These are phyloP conservation scores for Helichrysum umbraculigerum DNA, from an alignment of 129 eudicot species.

Conservation along the genomic window DNA sequence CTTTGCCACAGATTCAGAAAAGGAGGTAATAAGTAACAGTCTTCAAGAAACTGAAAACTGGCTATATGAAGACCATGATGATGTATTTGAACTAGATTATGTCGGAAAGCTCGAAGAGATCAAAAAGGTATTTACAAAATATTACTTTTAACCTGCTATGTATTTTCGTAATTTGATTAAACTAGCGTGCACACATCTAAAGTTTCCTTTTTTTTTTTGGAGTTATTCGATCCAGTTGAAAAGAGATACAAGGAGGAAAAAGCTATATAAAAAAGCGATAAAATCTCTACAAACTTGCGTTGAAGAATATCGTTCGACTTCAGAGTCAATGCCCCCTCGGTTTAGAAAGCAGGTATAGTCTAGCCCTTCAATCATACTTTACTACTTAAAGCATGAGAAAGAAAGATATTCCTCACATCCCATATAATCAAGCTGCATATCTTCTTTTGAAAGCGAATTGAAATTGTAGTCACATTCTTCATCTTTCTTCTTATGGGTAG, in stretches of 20 bases:
- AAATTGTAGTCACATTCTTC: neutral
- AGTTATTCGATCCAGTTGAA: conserved; percentile 60
- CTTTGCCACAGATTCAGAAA: conserved; percentile 61
- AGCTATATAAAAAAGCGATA: too few relatives aligned
- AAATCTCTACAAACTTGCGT: too few relatives aligned
- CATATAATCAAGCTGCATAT: too few relatives aligned
- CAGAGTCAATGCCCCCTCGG: neutral
- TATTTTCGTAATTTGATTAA: neutral
- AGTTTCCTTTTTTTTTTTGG: neutral
- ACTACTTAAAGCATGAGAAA: too few relatives aligned
- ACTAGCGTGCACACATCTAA: neutral
- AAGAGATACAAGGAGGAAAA: too few relatives aligned
- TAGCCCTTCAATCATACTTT: too few relatives aligned
- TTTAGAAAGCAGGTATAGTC: conserved; percentile 51
- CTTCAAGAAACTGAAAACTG: conserved; percentile 78
- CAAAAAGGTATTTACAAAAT: conserved; percentile 49
- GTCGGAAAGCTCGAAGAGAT: conserved; percentile 51
- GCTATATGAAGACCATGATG: conserved; percentile 88
- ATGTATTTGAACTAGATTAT: conserved; percentile 69
- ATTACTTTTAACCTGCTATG: conserved; percentile 13
- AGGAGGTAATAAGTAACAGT: conserved; percentile 48
- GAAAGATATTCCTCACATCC: too few relatives aligned
- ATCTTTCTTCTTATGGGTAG: neutral
- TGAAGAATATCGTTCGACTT: too few relatives aligned
- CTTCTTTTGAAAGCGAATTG: neutral